Evolutionary conservation across 2,329 filamentous ascomycete species (phyloP).

Genomic region (Sphaerulina populicola): DNA sequence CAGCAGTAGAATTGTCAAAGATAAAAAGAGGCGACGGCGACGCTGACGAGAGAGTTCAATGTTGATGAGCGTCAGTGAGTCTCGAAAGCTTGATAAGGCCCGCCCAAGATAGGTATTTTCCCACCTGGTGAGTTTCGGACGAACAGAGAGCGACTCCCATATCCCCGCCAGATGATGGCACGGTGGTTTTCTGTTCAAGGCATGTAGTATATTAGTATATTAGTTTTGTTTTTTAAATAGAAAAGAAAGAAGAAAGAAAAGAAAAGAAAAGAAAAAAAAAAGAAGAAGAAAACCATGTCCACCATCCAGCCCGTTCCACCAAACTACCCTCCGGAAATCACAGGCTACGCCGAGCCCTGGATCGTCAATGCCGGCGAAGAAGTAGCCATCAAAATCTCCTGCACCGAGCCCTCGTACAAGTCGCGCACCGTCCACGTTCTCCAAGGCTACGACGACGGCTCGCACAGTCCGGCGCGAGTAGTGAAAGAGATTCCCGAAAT

Average conservation of each 20-base stretch:
- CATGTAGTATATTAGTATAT: background rate
- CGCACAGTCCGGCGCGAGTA: background rate
- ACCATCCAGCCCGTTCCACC: slow-evolving; percentile 1
- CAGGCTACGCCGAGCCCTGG: slow-evolving; percentile 1
- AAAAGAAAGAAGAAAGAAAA: too few relatives aligned
- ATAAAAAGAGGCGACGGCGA: background rate
- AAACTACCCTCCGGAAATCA: background rate
- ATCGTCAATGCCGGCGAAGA: background rate
- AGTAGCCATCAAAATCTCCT: slow-evolving; percentile 2
- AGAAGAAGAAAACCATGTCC: background rate
- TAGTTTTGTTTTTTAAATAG: too few relatives aligned
- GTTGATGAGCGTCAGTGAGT: background rate
- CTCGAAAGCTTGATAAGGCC: background rate
- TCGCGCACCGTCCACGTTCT: background rate
- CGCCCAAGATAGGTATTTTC: too few relatives aligned
- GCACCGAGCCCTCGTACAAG: background rate
- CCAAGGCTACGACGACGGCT: background rate
- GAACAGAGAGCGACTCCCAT: background rate
- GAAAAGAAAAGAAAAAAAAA: background rate
- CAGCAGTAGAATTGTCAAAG: background rate
- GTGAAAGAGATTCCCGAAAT: background rate
- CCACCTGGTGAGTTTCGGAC: background rate
- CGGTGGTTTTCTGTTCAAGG: background rate
- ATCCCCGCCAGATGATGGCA: too few relatives aligned
- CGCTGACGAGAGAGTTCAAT: background rate